phyloP scores from a whole-genome alignment of 225 moss, liverwort and hornwort genomes.

The Neckera pumila region DNA sequence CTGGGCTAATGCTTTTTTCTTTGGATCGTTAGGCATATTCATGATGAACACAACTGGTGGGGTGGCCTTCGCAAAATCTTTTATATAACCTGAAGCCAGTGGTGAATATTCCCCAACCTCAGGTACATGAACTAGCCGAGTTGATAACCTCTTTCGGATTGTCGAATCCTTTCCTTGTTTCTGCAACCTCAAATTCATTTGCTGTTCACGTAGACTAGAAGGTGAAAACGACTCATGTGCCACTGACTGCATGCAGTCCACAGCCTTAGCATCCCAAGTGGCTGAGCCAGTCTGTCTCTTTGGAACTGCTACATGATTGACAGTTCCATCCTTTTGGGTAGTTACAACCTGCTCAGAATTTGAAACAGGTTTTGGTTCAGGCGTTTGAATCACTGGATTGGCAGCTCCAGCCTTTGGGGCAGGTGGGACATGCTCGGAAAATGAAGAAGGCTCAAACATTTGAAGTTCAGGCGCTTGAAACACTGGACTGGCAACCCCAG shows the following conservation, averaged over 20 bases:
- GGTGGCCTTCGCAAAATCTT: neutral
- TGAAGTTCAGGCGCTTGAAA: neutral
- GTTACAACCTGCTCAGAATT: neutral
- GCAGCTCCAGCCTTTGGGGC: neutral
- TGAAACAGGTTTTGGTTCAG: neutral
- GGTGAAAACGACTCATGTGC: slow-evolving; percentile 4
- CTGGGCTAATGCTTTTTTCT: slow-evolving; percentile 56
- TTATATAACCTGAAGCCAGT: neutral
- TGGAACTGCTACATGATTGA: neutral
- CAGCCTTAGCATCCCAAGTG: neutral
- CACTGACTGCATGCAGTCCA: slow-evolving; percentile 12
- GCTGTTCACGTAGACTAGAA: neutral
- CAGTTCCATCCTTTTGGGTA: neutral
- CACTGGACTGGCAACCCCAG: neutral
- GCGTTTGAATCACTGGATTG: neutral
- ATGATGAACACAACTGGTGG: slow-evolving; percentile 43
- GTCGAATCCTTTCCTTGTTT: neutral
- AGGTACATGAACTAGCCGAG: slow-evolving; percentile 17
- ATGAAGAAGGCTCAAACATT: neutral
- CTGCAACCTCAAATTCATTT: neutral
- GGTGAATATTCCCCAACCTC: neutral
- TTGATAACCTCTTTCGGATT: slow-evolving; percentile 18
- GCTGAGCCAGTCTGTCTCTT: neutral
- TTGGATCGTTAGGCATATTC: slow-evolving; percentile 58
- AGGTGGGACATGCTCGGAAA: neutral